phyloP scores from a whole-genome alignment of 129 eudicot species.

The Oenanthe sinensis region DNA sequence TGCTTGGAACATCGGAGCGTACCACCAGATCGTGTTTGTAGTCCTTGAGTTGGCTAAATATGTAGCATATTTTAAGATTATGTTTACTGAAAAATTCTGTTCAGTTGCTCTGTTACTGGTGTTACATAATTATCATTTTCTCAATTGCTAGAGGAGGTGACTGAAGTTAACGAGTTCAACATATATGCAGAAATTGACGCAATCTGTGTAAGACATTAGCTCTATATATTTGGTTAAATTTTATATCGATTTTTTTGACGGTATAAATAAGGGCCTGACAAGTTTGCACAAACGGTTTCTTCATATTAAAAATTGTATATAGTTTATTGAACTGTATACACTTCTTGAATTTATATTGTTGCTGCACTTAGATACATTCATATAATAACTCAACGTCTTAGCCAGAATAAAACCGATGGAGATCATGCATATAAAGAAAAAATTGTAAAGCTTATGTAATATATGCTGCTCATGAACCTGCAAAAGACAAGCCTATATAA shows the following conservation, averaged over 20 bases:
- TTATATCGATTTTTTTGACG: neutral
- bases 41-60: neutral
- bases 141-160: conserved; percentile 51
- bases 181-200: conserved; percentile 86
- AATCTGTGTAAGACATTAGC: conserved; percentile 55
- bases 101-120: conserved; percentile 2
- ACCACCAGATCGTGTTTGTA: neutral
- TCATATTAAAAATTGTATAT: neutral
- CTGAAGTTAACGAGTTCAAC: conserved; percentile 87
- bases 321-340: neutral
- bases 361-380: neutral
- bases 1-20: neutral
- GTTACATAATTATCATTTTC: neutral
- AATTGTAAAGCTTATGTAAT: neutral
- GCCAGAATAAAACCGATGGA: neutral
- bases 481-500: neutral
- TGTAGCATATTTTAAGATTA: neutral
- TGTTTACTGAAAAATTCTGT: neutral
- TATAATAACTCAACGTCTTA: too few relatives aligned
- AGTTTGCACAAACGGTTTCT: neutral
- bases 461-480: neutral
- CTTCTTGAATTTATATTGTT: neutral
- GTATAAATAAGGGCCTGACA: neutral
- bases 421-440: neutral
- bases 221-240: neutral